Evolutionary conservation across 805 yeast species (phyloP).

Genomic region (Hanseniaspora occidentalis): DNA sequence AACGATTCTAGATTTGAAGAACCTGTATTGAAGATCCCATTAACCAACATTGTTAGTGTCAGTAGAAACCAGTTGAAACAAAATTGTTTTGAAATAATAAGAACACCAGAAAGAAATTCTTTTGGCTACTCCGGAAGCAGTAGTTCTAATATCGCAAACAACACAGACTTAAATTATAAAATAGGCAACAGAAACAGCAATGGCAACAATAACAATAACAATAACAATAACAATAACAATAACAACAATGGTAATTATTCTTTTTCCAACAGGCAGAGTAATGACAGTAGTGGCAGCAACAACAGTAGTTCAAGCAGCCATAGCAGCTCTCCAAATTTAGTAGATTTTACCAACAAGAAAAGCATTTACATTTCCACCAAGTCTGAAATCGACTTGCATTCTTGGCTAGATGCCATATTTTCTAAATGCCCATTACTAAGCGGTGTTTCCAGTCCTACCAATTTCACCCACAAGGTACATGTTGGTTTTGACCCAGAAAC

Average conservation of each 20-base stretch:
- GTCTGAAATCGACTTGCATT: conserved; percentile 64
- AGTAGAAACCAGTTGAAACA: conserved; percentile 61
- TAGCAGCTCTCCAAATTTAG: no score
- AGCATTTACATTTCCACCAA: conserved; percentile 67
- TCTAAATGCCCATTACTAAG: conserved; percentile 55
- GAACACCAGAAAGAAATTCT: conserved; percentile 27
- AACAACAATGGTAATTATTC: conserved; percentile 1
- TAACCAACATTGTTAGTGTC: conserved; percentile 49
- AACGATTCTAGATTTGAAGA: conserved; percentile 37
- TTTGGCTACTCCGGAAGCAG: conserved; percentile 1
- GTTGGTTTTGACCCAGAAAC: conserved; percentile 75
- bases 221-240: neutral
- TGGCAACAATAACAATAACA: conserved; percentile 2
- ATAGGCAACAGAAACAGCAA: neutral
- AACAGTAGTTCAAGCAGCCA: no score
- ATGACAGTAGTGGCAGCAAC: conserved; percentile 13
- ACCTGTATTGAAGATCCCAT: conserved; percentile 38
- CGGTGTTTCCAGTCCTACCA: conserved; percentile 81
- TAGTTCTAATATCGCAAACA: neutral
- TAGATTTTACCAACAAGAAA: conserved; percentile 27
- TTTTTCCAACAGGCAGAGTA: neutral
- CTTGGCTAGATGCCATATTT: conserved; percentile 84
- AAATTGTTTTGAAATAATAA: conserved; percentile 68
- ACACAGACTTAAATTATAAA: neutral
- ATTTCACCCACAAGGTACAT: conserved; percentile 88